Base-by-base conservation (phyloP, 306 rosid genomes). In the Rosa rugosa region DNA sequence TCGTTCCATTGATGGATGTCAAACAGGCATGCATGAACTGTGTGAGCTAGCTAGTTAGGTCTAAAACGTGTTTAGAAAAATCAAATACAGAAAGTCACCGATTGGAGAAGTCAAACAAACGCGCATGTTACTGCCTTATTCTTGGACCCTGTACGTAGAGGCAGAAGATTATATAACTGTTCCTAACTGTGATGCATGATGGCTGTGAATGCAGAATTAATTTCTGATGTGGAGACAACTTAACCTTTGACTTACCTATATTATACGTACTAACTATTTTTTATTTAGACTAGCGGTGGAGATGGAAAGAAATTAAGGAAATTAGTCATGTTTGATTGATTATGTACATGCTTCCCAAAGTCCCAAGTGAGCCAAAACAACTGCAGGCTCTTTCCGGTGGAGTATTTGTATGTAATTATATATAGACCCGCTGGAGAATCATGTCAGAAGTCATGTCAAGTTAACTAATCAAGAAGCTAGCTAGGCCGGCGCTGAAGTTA, bases 81-180 rank as follows among this genome's bases (percentile, higher is more conserved):
- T 27, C 25, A 17, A 45, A 14, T 6, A 12, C 27, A 25, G 0
- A 13, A 8, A 11, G 8, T 25, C 67, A 25, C 38, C 4, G 16
- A 27, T 3, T 60, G 6, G 51, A 73, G 4, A 56, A 74, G 53
- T 56, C 77, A 56, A 75, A 42, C 16, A 9, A 3, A 22, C 20
- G 56, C 44, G 57, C 70, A 41, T 31, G 57, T 75, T 60, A 25
- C 10, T 16, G 69, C 45, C 31, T 4, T 57, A 42, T 59, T 49
- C 78, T 44, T 75, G 45, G 78, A 59, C 78, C 44, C 42, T 22
- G 70, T n/a, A n/a, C n/a, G n/a, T 36, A 65, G 11, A 1, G 27
- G 67, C 67, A 1, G 67, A 23, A 25, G 12, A 27, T 27, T 20
- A 18, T 57, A 23, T 14, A 36, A 65, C 23, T 65, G 17, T 25